Conservation (phyloP, 2,329 filamentous ascomycete genomes). For the Phyllosticta citrichinensis region DNA sequence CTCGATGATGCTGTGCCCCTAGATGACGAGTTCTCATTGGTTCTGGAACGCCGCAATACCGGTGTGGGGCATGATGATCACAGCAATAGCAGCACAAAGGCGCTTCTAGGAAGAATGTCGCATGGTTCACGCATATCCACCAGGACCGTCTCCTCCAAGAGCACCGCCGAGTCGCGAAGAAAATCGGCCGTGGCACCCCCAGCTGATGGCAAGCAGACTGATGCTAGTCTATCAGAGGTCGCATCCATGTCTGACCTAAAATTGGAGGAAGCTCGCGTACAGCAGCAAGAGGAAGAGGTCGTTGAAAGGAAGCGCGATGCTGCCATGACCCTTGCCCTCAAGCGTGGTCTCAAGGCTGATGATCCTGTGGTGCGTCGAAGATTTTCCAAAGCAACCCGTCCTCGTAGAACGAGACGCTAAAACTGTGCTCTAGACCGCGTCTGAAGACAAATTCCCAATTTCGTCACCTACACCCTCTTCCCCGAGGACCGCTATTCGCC, state of each 20-base stretch:
- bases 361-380: slow-evolving; percentile 6
- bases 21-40: slow-evolving; percentile 84
- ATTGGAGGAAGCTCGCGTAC: slow-evolving; percentile 46
- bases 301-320: slow-evolving; percentile 44
- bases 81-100: slow-evolving; percentile 53
- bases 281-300: slow-evolving; percentile 45
- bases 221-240: slow-evolving; percentile 13
- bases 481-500: not conserved
- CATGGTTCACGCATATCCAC: slow-evolving; percentile 37
- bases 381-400: slow-evolving; percentile 12
- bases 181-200: slow-evolving; percentile 8
- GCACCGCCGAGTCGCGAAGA: slow-evolving; percentile 23
- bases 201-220: not conserved
- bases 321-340: slow-evolving; percentile 45
- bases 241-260: slow-evolving; percentile 46
- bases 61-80: slow-evolving; percentile 53
- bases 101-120: not conserved
- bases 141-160: slow-evolving; percentile 36
- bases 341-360: slow-evolving; percentile 38
- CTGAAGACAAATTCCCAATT: slow-evolving; percentile 10
- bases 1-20: slow-evolving; percentile 81
- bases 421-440: slow-evolving; percentile 12
- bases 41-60: slow-evolving; percentile 61
- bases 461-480: not conserved
- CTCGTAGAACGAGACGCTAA: slow-evolving; percentile 12